Evolutionary conservation across 1,284 basidiomycete genomes (phyloP), one percentile per base, ranked within the genome.

Genomic region (Testicularia cyperi): DNA sequence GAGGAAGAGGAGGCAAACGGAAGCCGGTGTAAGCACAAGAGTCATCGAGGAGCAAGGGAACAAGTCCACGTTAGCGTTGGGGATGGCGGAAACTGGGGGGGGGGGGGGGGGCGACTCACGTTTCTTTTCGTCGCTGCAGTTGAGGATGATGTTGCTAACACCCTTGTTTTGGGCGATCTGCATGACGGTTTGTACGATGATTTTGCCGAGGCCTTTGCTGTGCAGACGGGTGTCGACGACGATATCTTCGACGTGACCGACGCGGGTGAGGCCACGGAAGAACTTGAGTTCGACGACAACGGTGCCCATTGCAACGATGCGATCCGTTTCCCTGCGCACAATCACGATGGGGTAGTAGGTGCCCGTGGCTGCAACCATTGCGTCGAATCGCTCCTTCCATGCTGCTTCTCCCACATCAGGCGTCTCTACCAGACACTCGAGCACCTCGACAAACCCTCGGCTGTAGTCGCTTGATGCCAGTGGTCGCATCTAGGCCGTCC

Each of bases 161-260:
- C 20, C 90, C 87, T 57, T 80, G 79, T 60, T 77, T 80, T 81
- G 90, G 85, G 67, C 86, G 87, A 74, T 92, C 85, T 53, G 81
- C 80, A 73, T 78, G 65, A 97, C 82, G 5, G 87, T 86, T 64
- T 89, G 83, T 72, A 98, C 92, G 65, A 97, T 82, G 65, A 86
- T 82, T 77, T 90, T 79, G 0, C 94, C 94, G 18, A 98, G 82
- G 72, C 88, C 88, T 79, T 87, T 88, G 37, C 94, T 92, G 80
- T 94, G 90, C 78, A 86, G 84, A 29, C 78, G 80, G 77, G 86
- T 85, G 78, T 88, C 85, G 7, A 97, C 92, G 1, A 90, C 91
- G 62, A 98, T 95, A 77, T 98, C 94, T 78, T 98, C 94, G 57
- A 98, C 92, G 74, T 98, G 94, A 0, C 90, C 94, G 7, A 91